Evolutionary conservation across 1,284 basidiomycete species (phyloP), one percentile per base, ranked within the genome.

Genomic region (Pisolithus thermaeus): DNA sequence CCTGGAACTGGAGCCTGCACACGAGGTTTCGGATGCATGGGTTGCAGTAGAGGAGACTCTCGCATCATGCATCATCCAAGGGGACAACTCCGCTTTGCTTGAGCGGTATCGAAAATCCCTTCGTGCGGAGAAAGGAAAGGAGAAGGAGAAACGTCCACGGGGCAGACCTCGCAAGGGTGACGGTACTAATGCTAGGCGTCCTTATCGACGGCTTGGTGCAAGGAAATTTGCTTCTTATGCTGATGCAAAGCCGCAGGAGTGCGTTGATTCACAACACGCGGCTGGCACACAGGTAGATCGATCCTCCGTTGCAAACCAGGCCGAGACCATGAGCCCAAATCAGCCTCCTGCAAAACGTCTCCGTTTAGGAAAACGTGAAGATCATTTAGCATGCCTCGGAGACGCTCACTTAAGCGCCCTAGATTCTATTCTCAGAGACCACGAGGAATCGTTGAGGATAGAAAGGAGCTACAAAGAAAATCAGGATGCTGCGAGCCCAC

Each of bases 1-100:
- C 18, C 4, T 14, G 32, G 38, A 39, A 22, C 12, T 22, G 41
- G 41, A 27, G 12, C 25, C 27, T 11, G 79, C 84, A 6, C 63
- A 78, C 54, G 81, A 89, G 51, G 79, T 87, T 6, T 81, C 80
- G 4, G 72, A 80, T 8, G 62, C 68, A 5, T 87, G 85, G 80
- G 58, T 87, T 27, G 61, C 65, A 22, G 69, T 70, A 52, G 90
- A 92, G 65, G 86, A 90, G 47, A 54, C 58, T 32, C 69, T 78
- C 57, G 80, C 86, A 3, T 58, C 58, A 18, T 59, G 59, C 23
- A 56, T 82, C 22, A 54, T 61, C 3, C 48, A 50, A 7, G 47
- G 64, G 2, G 79, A 83, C 51, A 62, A 64, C 22, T 56, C 53
- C 3, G 58, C 58, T n/a, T 57, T 54, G 3, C 18, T 49, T 30